Evolutionary conservation across 768 basidiomycete genomes (phyloP).

Genomic region (Lentinula edodes): DNA sequence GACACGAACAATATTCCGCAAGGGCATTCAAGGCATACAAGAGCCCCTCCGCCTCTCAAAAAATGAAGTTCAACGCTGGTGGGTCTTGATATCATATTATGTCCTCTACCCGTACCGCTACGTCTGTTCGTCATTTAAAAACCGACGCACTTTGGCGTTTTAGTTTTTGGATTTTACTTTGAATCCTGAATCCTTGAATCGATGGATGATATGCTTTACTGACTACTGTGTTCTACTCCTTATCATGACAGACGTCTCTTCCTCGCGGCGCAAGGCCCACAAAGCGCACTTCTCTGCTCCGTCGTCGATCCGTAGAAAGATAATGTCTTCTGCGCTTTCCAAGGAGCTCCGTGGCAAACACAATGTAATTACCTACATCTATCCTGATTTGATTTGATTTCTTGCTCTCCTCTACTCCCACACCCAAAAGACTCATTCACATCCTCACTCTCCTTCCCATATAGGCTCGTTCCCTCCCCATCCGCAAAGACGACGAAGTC

Average conservation of each 20-base stretch:
- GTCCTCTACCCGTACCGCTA: conserved; percentile 6
- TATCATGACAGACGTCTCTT: conserved; percentile 56
- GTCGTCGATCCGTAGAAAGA: conserved; percentile 91
- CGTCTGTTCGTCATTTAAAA: too few relatives aligned
- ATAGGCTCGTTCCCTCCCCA: conserved; percentile 85
- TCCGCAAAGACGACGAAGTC: conserved; percentile 98
- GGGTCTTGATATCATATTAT: conserved; percentile 30
- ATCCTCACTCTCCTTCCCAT: too few relatives aligned
- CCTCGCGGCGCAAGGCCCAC: conserved; percentile 95
- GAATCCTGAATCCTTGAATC: too few relatives aligned
- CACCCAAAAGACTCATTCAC: too few relatives aligned
- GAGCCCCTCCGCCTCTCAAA: conserved; percentile 39
- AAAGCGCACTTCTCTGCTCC: conserved; percentile 97
- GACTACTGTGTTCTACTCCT: not conserved
- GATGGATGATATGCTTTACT: too few relatives aligned
- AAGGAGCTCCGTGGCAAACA: conserved; percentile 93
- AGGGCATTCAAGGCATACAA: conserved; percentile 26
- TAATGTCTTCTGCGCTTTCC: conserved; percentile 94
- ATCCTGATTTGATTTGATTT: too few relatives aligned
- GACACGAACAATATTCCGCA: not conserved
- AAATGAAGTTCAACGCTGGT: conserved; percentile 84
- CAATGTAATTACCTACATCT: conserved; percentile 45
- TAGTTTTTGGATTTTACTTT: too few relatives aligned
- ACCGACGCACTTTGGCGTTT: too few relatives aligned
- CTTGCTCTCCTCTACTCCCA: too few relatives aligned